These are phyloP conservation scores for Aspergillus cristatus DNA, from an alignment of 495 filamentous ascomycete genomes.

Conservation along the genomic window DNA sequence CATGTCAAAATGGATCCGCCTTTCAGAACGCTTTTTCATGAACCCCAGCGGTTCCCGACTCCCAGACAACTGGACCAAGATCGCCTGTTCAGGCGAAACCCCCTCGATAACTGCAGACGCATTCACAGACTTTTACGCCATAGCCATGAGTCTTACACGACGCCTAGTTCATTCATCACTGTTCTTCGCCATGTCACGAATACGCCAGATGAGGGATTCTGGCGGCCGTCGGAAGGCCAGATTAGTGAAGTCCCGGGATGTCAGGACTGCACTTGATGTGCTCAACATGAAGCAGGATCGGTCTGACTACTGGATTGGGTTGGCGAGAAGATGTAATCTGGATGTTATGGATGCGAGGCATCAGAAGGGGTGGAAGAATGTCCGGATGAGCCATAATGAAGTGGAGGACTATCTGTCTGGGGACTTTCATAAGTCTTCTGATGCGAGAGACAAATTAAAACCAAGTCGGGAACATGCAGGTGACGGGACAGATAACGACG, in stretches of 20 bases:
- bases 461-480: conserved; percentile 11
- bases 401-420: conserved; percentile 42
- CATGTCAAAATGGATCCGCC: conserved; percentile 48
- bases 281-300: conserved; percentile 28
- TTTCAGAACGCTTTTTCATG: conserved; percentile 70
- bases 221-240: conserved; percentile 18
- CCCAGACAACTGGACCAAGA: conserved; percentile 57
- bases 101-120: conserved; percentile 62
- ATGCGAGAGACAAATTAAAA: conserved; percentile 1
- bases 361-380: conserved; percentile 18
- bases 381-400: conserved; percentile 41
- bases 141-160: conserved; percentile 56
- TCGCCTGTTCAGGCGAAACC: conserved; percentile 36
- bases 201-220: conserved; percentile 32
- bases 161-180: conserved; percentile 58
- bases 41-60: conserved; percentile 45
- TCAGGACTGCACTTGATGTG: conserved; percentile 51
- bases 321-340: conserved; percentile 51
- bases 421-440: conserved; percentile 4
- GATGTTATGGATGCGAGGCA: conserved; percentile 40
- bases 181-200: conserved; percentile 54
- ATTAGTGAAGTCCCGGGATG: conserved; percentile 50
- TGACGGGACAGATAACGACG: conserved; percentile 11
- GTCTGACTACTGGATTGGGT: conserved; percentile 47
- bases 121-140: conserved; percentile 62